A percentile compares a stretch with the other conserved stretches of the same genome.
phyloP scores from a whole-genome alignment of 2,329 filamentous ascomycete genomes.

The Fusarium secorum region DNA sequence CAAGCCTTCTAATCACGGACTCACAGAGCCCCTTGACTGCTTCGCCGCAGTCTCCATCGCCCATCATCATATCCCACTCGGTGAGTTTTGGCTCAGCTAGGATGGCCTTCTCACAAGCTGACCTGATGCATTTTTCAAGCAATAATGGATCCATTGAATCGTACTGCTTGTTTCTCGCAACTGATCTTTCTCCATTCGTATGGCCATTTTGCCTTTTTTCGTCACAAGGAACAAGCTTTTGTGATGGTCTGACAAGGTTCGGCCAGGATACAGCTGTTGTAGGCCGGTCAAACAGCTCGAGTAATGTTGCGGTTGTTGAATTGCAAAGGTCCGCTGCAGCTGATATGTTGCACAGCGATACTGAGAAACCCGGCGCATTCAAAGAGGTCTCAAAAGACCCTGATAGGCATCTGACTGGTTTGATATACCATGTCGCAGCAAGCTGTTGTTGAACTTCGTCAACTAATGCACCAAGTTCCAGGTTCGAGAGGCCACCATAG shows the following conservation, averaged over 20 bases:
- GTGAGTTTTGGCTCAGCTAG: background rate
- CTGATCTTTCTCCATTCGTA: rapidly evolving
- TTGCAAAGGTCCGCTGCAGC: background rate
- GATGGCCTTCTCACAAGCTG: background rate
- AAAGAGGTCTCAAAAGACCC: background rate
- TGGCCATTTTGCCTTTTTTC: background rate
- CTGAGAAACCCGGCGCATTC: background rate
- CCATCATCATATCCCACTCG: background rate
- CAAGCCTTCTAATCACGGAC: rapidly evolving
- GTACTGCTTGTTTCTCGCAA: rapidly evolving
- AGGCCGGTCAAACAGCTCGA: background rate
- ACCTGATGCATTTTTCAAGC: background rate
- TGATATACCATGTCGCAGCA: background rate
- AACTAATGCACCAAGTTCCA: background rate
- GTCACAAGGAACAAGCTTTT: rapidly evolving
- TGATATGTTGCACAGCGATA: background rate
- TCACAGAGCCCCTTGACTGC: rapidly evolving
- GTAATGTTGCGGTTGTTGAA: background rate
- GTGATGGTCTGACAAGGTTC: background rate
- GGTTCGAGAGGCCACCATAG: background rate
- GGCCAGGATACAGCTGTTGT: background rate
- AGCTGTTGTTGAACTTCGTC: background rate
- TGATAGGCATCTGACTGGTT: background rate
- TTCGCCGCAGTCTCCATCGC: background rate
- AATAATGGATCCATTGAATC: background rate